Base-by-base conservation (phyloP, 306 rosid species). In the Gastrolobium bilobum region DNA sequence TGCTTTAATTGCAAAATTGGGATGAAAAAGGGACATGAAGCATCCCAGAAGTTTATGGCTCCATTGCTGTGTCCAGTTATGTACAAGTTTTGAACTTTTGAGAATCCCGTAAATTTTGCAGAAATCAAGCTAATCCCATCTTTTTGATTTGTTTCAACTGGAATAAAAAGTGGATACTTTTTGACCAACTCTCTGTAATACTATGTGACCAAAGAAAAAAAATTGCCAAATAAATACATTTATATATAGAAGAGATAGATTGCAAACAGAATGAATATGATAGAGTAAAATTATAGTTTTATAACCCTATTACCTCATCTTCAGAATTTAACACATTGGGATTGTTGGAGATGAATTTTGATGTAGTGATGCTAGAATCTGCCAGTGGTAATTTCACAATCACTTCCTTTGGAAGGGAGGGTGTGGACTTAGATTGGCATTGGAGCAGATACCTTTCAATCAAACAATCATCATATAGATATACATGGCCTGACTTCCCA, bases 1-100 rank as follows among this genome's bases (percentile, higher is more conserved):
- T 92, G 97, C 80, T 88, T 91, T 73, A 95, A 34, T 20, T 94
- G 92, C 47, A 91, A 57, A 70, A 91, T 79, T 46, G 96, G 95
- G 54, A 83, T 53, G 44, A 92, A 86, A 74, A 87, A 62, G 51
- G 92, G 97, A 64, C 88, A 88, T 11, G 98, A 88, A 50, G 91
- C 90, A 84, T 95, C 99, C 97, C 99, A 95, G 82, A 95, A 88
- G 50, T 77, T 91, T 68, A 92, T 37, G 69, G 92, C 83, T 71
- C 99, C 99, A 78, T 92, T 86, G 63, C 85, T 84, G 76, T 95
- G 99, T 79, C 99, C 99, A 44, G 96, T 89, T 83, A 95, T 91
- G 85, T 92, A 92, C 86, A 94, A 68, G 86, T 87, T 92, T 76
- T 82, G 90, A 26, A 89, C 89, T 85, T 76, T 92, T 0, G 88